Evolutionary conservation across 2,329 filamentous ascomycete genomes (phyloP), one percentile per base, ranked within the genome.

Genomic region (Cytospora paraplurivora): DNA sequence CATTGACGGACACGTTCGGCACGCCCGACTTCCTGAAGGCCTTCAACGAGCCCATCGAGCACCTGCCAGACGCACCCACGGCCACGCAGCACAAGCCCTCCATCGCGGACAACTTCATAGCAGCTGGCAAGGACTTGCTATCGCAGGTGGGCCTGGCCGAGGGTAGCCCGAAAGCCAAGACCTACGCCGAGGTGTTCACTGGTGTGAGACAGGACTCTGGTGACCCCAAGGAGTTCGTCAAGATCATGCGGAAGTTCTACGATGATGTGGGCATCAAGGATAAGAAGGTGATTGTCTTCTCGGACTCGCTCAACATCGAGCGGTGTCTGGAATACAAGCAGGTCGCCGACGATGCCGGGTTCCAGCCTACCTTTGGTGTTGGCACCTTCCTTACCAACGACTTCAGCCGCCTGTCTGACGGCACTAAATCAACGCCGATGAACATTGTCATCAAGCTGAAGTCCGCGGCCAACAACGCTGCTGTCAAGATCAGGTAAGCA

Each of bases 381-480:
- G 95, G 95, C 5, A 99, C 95, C 0, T 98, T 92, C 76, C 83
- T 99, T 71, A 99, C 95, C 4, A 97, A 99, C 72, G 95, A 99
- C 76, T 99, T 95, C 74, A 79, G 79, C n/a, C 86, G 90, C 68
- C 79, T 84, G 66, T 86, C 82, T 41, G 90, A 88, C 0, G 88
- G 88, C 47, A 87, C 87, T 69, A 98, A 97, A 77, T 97, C 93
- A 0, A 86, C 88, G 17, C 95, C 95, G 0, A 79, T 99, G 61
- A 99, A 99, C 72, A 99, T 99, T 71, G 95, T 99, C 69, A 97
- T 99, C 78, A 99, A 99, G 79, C 84, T 99, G 66, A 92, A 91
- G 67, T 93, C 91, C 11, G 95, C 93, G 0, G 86, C 82, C 15
- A 93, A 93, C 7, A 85, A 88, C 54, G 86, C 89, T 0, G 93